Evolutionary conservation across 75 land plant species (phyloP), one percentile per base, ranked within the genome.

Genomic region (Cryptomeria japonica): DNA sequence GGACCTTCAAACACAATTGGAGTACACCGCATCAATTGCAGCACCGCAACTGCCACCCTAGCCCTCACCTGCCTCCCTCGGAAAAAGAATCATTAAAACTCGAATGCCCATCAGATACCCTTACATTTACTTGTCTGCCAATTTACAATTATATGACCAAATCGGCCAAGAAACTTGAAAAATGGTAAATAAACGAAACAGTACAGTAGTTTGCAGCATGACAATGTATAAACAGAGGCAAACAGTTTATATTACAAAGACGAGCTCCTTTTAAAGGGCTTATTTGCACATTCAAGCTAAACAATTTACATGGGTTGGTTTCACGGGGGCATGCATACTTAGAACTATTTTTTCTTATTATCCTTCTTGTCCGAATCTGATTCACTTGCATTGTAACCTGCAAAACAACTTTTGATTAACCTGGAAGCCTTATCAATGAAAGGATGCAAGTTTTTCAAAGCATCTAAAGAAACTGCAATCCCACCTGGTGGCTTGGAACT

Each of bases 301-400:
- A 13, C 51, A 75, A 82, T 82, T 82, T 82, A 42, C 31, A 44
- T 46, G 9, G 8, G 28, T 28, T 44, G 25, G 12, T 44, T n/a
- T 80, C 47, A 9, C 14, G 16, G 34, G 34, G 34, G 2, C 34
- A 44, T 46, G 46, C 51, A 44, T 46, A 19, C 34, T n/a, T 44
- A 46, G 16, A 8, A 80, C 37, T 85, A 56, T 22, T 56, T 58
- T 16, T 25, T 41, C 14, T 32, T 39, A 36, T 51, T n/a, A 64
- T 56, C 44, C 39, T 85, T 41, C 32, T 85, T 79, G 61, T 85
- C 86, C 25, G 86, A 51, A 58, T 85, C 86, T 38, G 86, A 85
- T 11, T 85, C 86, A 16, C 80, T 85, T 25, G 80, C 80, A 85
- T 85, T 34, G 41, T 85, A 85, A 16, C 86, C 86, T 85, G 58